Base-by-base conservation (phyloP, 2,329 filamentous ascomycete genomes). In the Tolypocladium pustulatum region DNA sequence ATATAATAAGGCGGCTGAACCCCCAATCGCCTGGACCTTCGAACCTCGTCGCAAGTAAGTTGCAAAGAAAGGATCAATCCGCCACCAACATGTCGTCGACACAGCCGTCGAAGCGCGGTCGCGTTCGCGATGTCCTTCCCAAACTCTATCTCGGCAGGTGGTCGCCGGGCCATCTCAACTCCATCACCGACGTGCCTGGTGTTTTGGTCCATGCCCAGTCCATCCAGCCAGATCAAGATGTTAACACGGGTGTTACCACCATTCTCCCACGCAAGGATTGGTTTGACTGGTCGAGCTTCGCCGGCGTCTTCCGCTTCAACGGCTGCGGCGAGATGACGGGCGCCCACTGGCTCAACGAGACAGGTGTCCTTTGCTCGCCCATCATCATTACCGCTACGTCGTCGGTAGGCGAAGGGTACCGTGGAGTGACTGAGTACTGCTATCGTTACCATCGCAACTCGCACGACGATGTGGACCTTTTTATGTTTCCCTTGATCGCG, bases 281-380 rank as follows among this genome's bases (percentile, higher is more conserved):
- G 77, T 72, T 73, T 65, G 60, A 72, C 52, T 71, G 74, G 12
- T 76, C 76, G 46, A 77, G 74, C 57, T 76, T 80, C 54, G 75
- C 78, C 4, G 76, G 76, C n/a, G 65, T 81, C 54, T 86, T 85
- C 70, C 77, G 78, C 61, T 85, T 87, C 73, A 87, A 87, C 63
- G 84, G 84, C 58, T 80, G 78, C 53, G 84, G 85, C 49, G 83
- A 86, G 68, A 74, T 86, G 73, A 86, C 84, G 0, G 83, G 83
- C 2, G 74, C 73, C 12, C 81, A 86, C 64, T 84, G 81, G 78
- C 80, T 87, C 60, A 76, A 82, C 20, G 84, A 87, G 67, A 82
- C 82, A 0, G 83, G 84, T 0, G 72, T 84, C 4, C 69, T 86
- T 4, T 77, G 80, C 57, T 82, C 79, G 3, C 85, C 84, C 4